phyloP scores from a whole-genome alignment of 495 filamentous ascomycete genomes.

The Aspergillus campestris region DNA sequence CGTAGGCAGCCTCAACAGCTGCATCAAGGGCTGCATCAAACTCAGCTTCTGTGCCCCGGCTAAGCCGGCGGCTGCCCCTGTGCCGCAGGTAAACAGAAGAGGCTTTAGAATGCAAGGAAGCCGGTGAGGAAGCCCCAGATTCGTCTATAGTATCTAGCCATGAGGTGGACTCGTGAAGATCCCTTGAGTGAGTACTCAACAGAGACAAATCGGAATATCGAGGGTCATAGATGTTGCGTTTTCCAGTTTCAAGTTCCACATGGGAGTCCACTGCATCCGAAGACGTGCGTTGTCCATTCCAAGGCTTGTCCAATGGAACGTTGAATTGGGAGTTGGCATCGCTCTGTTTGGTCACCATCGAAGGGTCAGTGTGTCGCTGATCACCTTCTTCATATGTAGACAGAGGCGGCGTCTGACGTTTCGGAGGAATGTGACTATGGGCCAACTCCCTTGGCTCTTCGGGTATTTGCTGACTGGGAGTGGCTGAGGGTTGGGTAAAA shows the following conservation, averaged over 20 bases:
- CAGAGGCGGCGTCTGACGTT: slow-evolving; percentile 33
- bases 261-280: no score
- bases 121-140: slow-evolving; percentile 70
- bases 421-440: slow-evolving; percentile 24
- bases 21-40: slow-evolving; percentile 94
- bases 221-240: background rate
- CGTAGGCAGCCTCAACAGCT: slow-evolving; percentile 92
- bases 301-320: background rate
- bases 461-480: slow-evolving; percentile 9
- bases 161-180: slow-evolving; percentile 69
- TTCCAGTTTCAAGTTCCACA: no score
- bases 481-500: slow-evolving; percentile 8
- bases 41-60: slow-evolving; percentile 77
- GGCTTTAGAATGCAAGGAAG: slow-evolving; percentile 73
- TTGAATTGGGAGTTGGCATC: slow-evolving; percentile 2
- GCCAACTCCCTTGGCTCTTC: slow-evolving; percentile 17
- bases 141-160: slow-evolving; percentile 98
- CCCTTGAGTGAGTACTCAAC: slow-evolving; percentile 21
- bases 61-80: slow-evolving; percentile 57
- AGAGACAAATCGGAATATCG: slow-evolving; percentile 22
- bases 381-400: slow-evolving; percentile 20
- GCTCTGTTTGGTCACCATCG: background rate
- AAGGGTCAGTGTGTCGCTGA: slow-evolving; percentile 8
- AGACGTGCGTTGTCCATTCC: no score
- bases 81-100: slow-evolving; percentile 61